Evolutionary conservation across 169 alveolate species (phyloP).

Genomic region (Cystoisospora suis): DNA sequence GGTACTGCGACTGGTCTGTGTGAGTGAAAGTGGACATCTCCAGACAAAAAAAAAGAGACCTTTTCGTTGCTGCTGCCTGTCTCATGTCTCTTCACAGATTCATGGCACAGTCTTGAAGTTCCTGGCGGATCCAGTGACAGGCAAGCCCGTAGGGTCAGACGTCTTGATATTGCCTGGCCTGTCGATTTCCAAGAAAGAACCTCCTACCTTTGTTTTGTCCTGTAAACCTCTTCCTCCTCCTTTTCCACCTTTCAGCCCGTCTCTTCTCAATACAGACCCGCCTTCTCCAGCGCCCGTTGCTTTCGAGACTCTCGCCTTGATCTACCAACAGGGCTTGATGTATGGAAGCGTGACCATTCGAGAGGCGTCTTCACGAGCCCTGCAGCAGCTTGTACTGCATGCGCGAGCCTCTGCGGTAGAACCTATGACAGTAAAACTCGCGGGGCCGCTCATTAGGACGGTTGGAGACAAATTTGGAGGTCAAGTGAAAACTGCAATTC

Average conservation of each 20-base stretch:
- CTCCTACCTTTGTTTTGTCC: not conserved
- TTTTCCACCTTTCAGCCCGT: conserved; percentile 57
- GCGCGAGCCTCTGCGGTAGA: conserved; percentile 60
- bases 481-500: conserved; percentile 70
- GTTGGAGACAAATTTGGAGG: conserved; percentile 72
- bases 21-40: too few relatives aligned
- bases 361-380: conserved; percentile 65
- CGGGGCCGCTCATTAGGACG: conserved; percentile 76
- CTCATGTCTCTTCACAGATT: conserved; percentile 21
- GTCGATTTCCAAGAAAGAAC: conserved; percentile 9
- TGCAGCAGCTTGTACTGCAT: conserved; percentile 58
- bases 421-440: conserved; percentile 70
- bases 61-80: too few relatives aligned
- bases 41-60: too few relatives aligned
- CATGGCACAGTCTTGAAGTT: not conserved
- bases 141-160: conserved; percentile 32
- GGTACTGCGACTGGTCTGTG: too few relatives aligned
- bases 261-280: not conserved
- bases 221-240: not conserved
- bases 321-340: conserved; percentile 18
- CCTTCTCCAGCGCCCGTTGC: not conserved
- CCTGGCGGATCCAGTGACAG: conserved; percentile 42
- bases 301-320: not conserved
- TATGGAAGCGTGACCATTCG: conserved; percentile 47
- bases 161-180: conserved; percentile 40